phyloP scores from a whole-genome alignment of 176 grass and related monocot genomes.

The Chrysopogon serrulatus region DNA sequence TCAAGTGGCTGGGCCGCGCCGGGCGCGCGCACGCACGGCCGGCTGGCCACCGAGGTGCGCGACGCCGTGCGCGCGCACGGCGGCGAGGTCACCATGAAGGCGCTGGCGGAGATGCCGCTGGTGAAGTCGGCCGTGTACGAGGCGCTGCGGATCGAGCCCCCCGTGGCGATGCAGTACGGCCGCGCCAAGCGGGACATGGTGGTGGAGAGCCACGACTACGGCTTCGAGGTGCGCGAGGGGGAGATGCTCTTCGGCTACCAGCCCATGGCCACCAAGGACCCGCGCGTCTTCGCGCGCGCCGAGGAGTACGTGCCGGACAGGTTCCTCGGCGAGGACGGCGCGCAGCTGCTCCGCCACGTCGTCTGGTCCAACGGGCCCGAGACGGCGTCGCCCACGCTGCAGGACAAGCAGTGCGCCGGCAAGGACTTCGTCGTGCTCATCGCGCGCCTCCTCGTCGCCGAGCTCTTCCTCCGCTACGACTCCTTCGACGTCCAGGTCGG shows the following conservation, averaged over 20 bases:
- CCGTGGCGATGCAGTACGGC: conserved; percentile 93
- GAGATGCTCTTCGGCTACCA: conserved; percentile 99
- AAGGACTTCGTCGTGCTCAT: conserved; percentile 96
- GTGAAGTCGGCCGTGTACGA: conserved; percentile 92
- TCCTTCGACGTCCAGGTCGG: conserved; percentile 94
- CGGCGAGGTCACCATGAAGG: conserved; percentile 57
- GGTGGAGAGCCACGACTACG: conserved; percentile 89
- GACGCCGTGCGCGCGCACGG: conserved; percentile 44
- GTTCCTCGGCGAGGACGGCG: conserved; percentile 71
- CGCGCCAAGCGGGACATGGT: conserved; percentile 91
- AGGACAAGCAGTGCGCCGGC: conserved; percentile 97
- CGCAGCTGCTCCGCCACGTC: conserved; percentile 63
- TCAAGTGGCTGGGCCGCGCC: conserved; percentile 89
- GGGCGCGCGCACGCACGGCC: conserved; percentile 65
- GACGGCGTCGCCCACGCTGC: conserved; percentile 65
- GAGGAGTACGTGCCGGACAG: conserved; percentile 82
- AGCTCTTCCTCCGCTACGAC: conserved; percentile 92
- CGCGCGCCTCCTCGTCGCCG: conserved; percentile 83
- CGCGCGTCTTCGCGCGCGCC: conserved; percentile 67
- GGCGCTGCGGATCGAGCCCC: conserved; percentile 86
- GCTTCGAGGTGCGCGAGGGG: conserved; percentile 76
- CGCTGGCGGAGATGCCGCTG: conserved; percentile 85
- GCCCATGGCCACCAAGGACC: conserved; percentile 95
- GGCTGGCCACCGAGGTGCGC: conserved; percentile 77
- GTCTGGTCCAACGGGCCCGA: conserved; percentile 98